Evolutionary conservation across 176 grass and related monocot species (phyloP).

Genomic region (Aegilops bicornis): DNA sequence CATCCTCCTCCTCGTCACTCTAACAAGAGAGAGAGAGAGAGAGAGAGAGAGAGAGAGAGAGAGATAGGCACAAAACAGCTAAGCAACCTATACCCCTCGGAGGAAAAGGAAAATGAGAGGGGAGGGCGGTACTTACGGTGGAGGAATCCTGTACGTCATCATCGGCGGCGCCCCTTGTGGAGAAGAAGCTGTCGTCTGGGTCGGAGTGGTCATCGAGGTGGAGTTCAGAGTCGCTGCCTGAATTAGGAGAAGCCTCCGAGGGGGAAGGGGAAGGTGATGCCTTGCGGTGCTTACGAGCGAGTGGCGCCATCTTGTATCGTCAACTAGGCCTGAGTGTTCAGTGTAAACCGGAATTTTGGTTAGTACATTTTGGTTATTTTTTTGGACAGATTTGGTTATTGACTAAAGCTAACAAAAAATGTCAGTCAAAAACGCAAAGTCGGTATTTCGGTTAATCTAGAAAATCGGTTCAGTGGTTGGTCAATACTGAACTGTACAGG

Average conservation of each 20-base stretch:
- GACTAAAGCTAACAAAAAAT: neutral
- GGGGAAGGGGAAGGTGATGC: neutral
- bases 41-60: neutral
- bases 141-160: neutral
- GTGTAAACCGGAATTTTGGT: neutral
- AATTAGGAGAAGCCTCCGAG: neutral
- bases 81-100: neutral
- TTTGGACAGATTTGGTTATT: neutral
- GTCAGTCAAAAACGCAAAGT: neutral
- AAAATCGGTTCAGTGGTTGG: neutral
- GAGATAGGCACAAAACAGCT: neutral
- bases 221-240: neutral
- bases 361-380: conserved; percentile 31
- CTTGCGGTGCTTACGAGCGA: neutral
- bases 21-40: neutral
- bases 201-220: neutral
- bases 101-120: neutral
- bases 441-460: neutral
- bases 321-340: conserved; percentile 41
- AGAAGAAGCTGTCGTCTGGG: neutral
- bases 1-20: neutral
- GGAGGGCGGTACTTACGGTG: neutral
- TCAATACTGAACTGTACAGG: neutral
- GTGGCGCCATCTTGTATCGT: neutral
- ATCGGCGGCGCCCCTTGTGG: neutral